Evolutionary conservation across 2,329 filamentous ascomycete genomes (phyloP).

Genomic region (Anisogramma anomala): DNA sequence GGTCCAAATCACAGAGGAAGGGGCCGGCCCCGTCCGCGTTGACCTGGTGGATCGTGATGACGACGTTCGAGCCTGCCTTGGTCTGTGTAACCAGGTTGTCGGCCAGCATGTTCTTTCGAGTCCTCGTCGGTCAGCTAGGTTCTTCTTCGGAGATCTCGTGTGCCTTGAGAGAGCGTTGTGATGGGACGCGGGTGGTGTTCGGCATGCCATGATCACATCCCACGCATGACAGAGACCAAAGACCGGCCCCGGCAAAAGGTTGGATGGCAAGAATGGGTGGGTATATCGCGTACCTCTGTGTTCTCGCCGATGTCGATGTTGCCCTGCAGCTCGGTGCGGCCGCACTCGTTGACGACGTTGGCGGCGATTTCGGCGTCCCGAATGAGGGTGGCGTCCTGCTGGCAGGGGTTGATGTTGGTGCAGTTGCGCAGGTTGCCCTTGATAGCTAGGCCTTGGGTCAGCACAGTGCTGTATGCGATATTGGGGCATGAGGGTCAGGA

Average conservation of each 20-base stretch:
- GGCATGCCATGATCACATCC: too few species aligned
- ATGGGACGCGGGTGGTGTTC: too few species aligned
- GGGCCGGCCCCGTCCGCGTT: constrained; percentile 44
- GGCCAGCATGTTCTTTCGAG: constrained; percentile 35
- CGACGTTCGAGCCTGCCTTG: constrained; percentile 31
- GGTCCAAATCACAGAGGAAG: constrained; percentile 41
- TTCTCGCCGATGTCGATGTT: constrained; percentile 50
- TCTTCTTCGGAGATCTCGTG: too few species aligned
- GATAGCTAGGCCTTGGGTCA: constrained; percentile 28
- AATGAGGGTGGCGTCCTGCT: constrained; percentile 53
- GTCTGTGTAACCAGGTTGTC: constrained; percentile 38
- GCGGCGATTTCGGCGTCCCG: constrained; percentile 39
- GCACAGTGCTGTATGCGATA: background rate
- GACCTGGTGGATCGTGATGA: constrained; percentile 41
- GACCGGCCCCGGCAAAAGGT: too few species aligned
- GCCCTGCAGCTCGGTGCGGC: constrained; percentile 47
- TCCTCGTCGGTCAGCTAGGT: too few species aligned
- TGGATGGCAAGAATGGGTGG: too few species aligned
- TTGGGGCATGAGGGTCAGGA: background rate
- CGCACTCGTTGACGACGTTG: constrained; percentile 46
- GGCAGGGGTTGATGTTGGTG: constrained; percentile 49
- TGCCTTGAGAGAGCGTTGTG: too few species aligned
- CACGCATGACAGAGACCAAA: too few species aligned
- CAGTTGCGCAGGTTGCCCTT: constrained; percentile 45
- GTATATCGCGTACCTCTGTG: too few species aligned